A percentile compares a stretch with the other conserved stretches of the same genome.
phyloP scores from a whole-genome alignment of 768 basidiomycete genomes.

The Calocybe indica region DNA sequence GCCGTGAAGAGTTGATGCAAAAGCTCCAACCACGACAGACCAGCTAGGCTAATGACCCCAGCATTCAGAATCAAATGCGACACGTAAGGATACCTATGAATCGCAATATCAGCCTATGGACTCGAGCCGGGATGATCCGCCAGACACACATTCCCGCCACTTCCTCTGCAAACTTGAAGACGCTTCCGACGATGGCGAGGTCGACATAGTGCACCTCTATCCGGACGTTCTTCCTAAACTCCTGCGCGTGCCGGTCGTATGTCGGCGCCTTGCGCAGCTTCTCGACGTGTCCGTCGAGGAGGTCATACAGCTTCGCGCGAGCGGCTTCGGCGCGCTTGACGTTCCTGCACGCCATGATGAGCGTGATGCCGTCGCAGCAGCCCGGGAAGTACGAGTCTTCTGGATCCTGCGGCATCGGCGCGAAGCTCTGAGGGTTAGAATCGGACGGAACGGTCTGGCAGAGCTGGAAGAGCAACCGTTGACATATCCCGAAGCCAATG shows the following conservation, averaged over 20 bases:
- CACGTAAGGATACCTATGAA: slow-evolving; percentile 65
- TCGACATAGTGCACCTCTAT: slow-evolving; percentile 64
- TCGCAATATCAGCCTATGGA: neutral
- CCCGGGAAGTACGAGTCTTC: neutral
- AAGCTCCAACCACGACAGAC: slow-evolving; percentile 43
- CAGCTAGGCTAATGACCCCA: slow-evolving; percentile 54
- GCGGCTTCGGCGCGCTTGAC: slow-evolving; percentile 58
- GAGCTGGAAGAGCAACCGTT: slow-evolving; percentile 68
- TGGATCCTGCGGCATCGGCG: slow-evolving; percentile 2
- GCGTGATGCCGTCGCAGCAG: slow-evolving; percentile 49
- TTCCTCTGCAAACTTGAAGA: slow-evolving; percentile 56
- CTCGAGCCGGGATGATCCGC: neutral
- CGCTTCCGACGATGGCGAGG: slow-evolving; percentile 51
- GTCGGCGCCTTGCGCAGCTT: slow-evolving; percentile 23
- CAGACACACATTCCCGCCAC: slow-evolving; percentile 45
- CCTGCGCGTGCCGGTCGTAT: slow-evolving; percentile 48
- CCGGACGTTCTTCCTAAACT: slow-evolving; percentile 51
- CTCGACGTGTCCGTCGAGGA: slow-evolving; percentile 50
- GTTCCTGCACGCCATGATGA: slow-evolving; percentile 80
- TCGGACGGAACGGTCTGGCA: slow-evolving; percentile 46
- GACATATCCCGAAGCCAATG: slow-evolving; percentile 79
- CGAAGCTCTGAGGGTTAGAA: slow-evolving; percentile 38
- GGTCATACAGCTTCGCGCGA: slow-evolving; percentile 40
- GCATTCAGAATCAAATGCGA: slow-evolving; percentile 82
- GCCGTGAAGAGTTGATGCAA: slow-evolving; percentile 41